These are phyloP conservation scores for Tripterygium wilfordii DNA, from an alignment of 177 flowering plant genomes.

Conservation along the genomic window DNA sequence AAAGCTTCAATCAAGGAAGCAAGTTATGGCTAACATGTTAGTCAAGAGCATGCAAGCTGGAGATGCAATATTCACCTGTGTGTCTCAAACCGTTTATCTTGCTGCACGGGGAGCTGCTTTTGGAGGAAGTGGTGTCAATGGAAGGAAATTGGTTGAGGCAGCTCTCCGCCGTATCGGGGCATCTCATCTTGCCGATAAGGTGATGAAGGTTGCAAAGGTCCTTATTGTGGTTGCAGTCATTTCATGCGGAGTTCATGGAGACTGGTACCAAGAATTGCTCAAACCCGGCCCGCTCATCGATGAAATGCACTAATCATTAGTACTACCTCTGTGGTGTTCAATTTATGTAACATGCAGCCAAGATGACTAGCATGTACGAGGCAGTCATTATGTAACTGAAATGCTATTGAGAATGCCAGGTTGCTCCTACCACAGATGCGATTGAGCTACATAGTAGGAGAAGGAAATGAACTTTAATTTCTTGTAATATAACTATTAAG, in stretches of 20 bases:
- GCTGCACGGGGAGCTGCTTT: background rate
- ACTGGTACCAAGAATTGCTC: background rate
- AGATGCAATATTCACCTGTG: background rate
- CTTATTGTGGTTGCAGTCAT: background rate
- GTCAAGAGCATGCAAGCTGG: slow-evolving; percentile 1
- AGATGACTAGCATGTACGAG: too few relatives aligned
- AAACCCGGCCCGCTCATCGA: too few relatives aligned
- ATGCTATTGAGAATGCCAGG: too few relatives aligned
- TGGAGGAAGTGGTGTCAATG: background rate
- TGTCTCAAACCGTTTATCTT: background rate
- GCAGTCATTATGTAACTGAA: too few relatives aligned
- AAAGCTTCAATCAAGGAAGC: background rate
- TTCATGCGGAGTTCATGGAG: background rate
- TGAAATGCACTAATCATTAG: too few relatives aligned
- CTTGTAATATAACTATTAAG: too few relatives aligned
- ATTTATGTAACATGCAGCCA: too few relatives aligned
- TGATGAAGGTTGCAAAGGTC: background rate
- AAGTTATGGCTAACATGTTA: background rate
- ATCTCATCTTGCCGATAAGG: background rate
- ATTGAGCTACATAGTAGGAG: too few relatives aligned
- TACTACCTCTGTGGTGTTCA: too few relatives aligned
- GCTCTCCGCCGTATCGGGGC: background rate
- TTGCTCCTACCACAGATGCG: too few relatives aligned
- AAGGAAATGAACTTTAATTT: too few relatives aligned
- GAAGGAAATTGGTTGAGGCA: background rate